Percentiles rank a stretch among this genome's conserved stretches.
These are phyloP conservation scores for Endothia cerciana DNA, from an alignment of 2,329 filamentous ascomycete genomes.

Conservation along the genomic window DNA sequence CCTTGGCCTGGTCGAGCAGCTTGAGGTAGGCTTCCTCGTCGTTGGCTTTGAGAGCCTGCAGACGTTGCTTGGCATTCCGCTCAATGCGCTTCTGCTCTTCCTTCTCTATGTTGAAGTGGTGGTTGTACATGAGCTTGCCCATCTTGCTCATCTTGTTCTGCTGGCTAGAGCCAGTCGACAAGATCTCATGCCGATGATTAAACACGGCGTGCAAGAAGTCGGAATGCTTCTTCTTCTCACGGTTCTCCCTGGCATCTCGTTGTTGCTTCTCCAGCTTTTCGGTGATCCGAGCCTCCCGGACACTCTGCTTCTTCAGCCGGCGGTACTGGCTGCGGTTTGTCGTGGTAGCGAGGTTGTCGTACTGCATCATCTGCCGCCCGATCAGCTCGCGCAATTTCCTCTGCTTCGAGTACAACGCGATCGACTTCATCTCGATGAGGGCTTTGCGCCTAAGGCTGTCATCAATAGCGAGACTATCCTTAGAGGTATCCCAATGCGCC, in stretches of 20 bases:
- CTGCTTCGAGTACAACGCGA: slow-evolving; percentile 87
- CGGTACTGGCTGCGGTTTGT: slow-evolving; percentile 90
- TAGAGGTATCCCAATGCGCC: slow-evolving; percentile 81
- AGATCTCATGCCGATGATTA: slow-evolving; percentile 79
- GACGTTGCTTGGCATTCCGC: slow-evolving; percentile 97
- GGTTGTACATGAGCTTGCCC: slow-evolving; percentile 82
- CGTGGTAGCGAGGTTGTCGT: slow-evolving; percentile 96
- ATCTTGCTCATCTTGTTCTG: slow-evolving; percentile 81
- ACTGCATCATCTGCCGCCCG: slow-evolving; percentile 89
- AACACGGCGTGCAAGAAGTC: slow-evolving; percentile 90
- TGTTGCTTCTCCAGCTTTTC: slow-evolving; percentile 99
- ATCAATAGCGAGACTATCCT: slow-evolving; percentile 69
- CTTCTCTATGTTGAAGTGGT: slow-evolving; percentile 96
- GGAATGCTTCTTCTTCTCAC: slow-evolving; percentile 96
- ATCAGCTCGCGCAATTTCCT: slow-evolving; percentile 83
- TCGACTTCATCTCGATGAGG: slow-evolving; percentile 92
- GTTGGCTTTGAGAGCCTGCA: slow-evolving; percentile 97
- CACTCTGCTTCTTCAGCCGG: slow-evolving; percentile 94
- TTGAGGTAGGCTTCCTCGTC: slow-evolving; percentile 99
- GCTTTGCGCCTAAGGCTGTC: slow-evolving; percentile 86
- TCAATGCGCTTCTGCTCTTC: slow-evolving; percentile 99
- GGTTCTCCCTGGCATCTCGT: slow-evolving; percentile 90
- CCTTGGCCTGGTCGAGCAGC: slow-evolving; percentile 96
- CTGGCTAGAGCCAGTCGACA: slow-evolving; percentile 67
- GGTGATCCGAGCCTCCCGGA: slow-evolving; percentile 93